These are phyloP conservation scores for Apiospora arundinis DNA, from an alignment of 2,329 filamentous ascomycete species.

Conservation along the genomic window DNA sequence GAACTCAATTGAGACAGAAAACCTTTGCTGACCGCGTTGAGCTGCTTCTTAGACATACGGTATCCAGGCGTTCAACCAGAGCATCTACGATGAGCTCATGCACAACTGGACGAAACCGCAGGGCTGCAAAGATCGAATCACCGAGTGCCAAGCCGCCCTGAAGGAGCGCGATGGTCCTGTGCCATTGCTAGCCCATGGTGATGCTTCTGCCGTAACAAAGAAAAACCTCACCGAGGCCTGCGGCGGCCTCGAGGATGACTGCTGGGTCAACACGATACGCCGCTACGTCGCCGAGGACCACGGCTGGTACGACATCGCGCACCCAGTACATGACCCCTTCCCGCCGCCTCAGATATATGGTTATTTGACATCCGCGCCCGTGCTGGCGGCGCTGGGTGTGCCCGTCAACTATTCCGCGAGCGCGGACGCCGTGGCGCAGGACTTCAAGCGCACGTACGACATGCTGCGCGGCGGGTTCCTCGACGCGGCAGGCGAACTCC, in stretches of 20 bases:
- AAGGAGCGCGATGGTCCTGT: conserved; percentile 13
- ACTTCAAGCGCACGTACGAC: conserved; percentile 48
- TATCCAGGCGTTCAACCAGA: conserved; percentile 25
- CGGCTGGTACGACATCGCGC: conserved; percentile 35
- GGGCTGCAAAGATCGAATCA: conserved; percentile 23
- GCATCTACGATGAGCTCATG: conserved; percentile 20
- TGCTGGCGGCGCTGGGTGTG: conserved; percentile 64
- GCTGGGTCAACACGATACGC: not conserved
- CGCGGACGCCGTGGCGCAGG: conserved; percentile 48
- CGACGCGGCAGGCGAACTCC: conserved; percentile 56
- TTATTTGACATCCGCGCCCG: conserved; percentile 62
- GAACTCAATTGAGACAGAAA: not conserved
- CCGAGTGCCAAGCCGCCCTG: conserved; percentile 23
- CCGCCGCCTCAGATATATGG: conserved; percentile 58
- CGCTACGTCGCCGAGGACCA: conserved; percentile 24
- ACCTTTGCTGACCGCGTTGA: not conserved
- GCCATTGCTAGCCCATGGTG: not conserved
- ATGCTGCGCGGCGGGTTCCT: conserved; percentile 44
- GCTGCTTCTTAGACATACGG: conserved; percentile 15
- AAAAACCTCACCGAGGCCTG: conserved; percentile 13
- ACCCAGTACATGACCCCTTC: conserved; percentile 55
- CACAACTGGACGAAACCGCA: conserved; percentile 20
- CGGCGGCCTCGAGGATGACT: not conserved
- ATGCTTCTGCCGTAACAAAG: not conserved
- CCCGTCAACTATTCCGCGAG: conserved; percentile 63